Evolutionary conservation across 805 yeast genomes (phyloP).

Genomic region (Priceomyces castillae): DNA sequence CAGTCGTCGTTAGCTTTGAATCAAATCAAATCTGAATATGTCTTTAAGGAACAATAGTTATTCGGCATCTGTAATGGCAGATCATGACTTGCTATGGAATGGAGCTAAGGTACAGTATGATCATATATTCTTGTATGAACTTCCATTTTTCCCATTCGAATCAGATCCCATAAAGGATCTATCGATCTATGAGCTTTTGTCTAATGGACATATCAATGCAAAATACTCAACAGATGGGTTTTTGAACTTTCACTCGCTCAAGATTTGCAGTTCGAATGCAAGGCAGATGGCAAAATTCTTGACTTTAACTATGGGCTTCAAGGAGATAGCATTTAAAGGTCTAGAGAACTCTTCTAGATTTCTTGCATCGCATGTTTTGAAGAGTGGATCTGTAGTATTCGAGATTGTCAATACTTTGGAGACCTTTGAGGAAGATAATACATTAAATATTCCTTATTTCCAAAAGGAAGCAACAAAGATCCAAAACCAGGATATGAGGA

Average conservation of each 20-base stretch:
- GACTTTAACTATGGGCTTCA: constrained; percentile 59
- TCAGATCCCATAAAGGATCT: constrained; percentile 17
- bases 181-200: constrained; percentile 17
- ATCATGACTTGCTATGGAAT: not conserved
- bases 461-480: constrained; percentile 14
- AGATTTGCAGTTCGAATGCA: constrained; percentile 74
- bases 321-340: constrained; percentile 59
- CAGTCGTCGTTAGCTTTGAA: not conserved
- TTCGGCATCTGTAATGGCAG: not conserved
- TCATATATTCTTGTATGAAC: constrained; percentile 8
- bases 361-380: constrained; percentile 57
- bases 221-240: constrained; percentile 29
- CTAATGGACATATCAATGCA: constrained; percentile 15
- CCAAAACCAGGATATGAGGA: constrained; percentile 11
- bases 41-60: not conserved
- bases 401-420: constrained; percentile 44
- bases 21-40: not conserved
- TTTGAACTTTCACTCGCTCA: constrained; percentile 60
- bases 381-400: constrained; percentile 52
- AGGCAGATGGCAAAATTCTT: constrained; percentile 58
- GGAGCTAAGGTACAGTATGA: not conserved
- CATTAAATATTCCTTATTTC: constrained; percentile 11
- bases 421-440: constrained; percentile 16
- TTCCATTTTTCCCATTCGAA: constrained; percentile 19
- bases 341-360: constrained; percentile 64